Percentiles rank a stretch among this genome's conserved stretches.
These are phyloP conservation scores for Phytopythium delawarense DNA, from an alignment of 352 stramenopile species.

Conservation along the genomic window DNA sequence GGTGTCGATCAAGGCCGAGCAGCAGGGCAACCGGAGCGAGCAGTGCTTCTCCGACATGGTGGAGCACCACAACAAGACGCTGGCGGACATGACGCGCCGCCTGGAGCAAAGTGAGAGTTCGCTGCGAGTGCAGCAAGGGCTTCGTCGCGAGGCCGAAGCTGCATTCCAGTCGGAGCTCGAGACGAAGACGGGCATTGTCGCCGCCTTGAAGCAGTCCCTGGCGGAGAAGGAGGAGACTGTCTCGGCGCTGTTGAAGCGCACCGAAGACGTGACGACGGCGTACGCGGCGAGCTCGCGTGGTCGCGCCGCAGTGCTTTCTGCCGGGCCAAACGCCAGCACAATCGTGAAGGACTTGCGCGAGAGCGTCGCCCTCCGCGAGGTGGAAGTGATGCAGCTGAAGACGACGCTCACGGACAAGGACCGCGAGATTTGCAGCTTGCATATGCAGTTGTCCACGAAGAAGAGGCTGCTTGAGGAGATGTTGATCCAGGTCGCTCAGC, in stretches of 20 bases:
- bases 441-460: slow-evolving; percentile 77
- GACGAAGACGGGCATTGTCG: slow-evolving; percentile 20
- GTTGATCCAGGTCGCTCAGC: slow-evolving; percentile 50
- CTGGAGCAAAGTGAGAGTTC: slow-evolving; percentile 33
- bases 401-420: slow-evolving; percentile 64
- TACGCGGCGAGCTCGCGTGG: slow-evolving; percentile 8
- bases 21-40: slow-evolving; percentile 16
- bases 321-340: background rate
- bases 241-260: slow-evolving; percentile 30
- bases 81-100: slow-evolving; percentile 29
- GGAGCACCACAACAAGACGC: slow-evolving; percentile 8
- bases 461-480: slow-evolving; percentile 79
- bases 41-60: slow-evolving; percentile 7
- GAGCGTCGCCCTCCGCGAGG: slow-evolving; percentile 25
- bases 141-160: slow-evolving; percentile 44
- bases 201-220: slow-evolving; percentile 31
- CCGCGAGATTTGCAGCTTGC: slow-evolving; percentile 75
- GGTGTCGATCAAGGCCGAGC: slow-evolving; percentile 10
- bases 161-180: slow-evolving; percentile 42
- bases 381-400: slow-evolving; percentile 45
- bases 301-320: background rate
- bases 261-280: slow-evolving; percentile 22
- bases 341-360: slow-evolving; percentile 22
- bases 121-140: slow-evolving; percentile 37
- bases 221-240: slow-evolving; percentile 47